Percentiles rank a stretch among this genome's conserved stretches.
Evolutionary conservation across 306 rosid genomes (phyloP).

Genomic region (Ceratonia siliqua): DNA sequence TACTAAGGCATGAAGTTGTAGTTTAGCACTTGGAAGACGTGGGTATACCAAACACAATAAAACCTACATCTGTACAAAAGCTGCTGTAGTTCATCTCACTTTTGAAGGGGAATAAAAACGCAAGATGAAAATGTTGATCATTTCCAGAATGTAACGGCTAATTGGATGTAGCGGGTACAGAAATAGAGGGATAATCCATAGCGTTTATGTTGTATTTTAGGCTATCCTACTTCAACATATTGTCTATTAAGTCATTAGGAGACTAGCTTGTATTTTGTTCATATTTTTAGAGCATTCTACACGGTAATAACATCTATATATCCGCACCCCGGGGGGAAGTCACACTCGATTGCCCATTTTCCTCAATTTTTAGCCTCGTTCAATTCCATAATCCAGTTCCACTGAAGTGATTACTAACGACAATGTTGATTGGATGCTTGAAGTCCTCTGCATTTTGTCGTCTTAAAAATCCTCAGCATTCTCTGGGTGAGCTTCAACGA

Average conservation of each 20-base stretch:
- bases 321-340: too few relatives aligned
- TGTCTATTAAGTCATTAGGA: background rate
- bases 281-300: background rate
- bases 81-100: background rate
- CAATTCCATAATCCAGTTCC: too few relatives aligned
- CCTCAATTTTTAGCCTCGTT: background rate
- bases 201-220: background rate
- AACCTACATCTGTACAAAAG: conserved; percentile 3
- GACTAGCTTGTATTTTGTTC: background rate
- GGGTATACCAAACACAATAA: background rate
- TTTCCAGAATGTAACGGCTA: conserved; percentile 16
- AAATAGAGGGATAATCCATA: background rate
- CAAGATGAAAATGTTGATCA: background rate
- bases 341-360: too few relatives aligned
- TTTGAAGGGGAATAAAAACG: conserved; percentile 1
- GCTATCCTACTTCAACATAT: background rate
- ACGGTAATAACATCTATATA: background rate
- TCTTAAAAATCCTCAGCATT: too few relatives aligned
- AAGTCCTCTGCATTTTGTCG: too few relatives aligned
- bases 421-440: too few relatives aligned
- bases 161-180: background rate
- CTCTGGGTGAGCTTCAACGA: too few relatives aligned
- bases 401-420: too few relatives aligned
- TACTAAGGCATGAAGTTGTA: conserved; percentile 10
- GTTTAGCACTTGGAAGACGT: conserved; percentile 7